Conservation (phyloP, 73 alveolate genomes). For the Uronychia setigera region DNA sequence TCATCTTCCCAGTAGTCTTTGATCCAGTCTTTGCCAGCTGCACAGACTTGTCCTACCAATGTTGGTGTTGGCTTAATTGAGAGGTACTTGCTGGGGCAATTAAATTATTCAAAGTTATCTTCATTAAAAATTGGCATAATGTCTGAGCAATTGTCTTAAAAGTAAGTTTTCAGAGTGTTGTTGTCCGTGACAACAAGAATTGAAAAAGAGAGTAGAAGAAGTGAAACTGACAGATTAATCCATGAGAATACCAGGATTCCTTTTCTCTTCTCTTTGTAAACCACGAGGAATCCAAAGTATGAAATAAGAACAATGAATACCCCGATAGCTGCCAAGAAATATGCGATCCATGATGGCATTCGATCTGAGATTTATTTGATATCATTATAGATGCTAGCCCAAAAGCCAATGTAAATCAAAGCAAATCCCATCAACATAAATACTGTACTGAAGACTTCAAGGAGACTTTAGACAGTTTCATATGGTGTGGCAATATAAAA, state of each 20-base stretch:
- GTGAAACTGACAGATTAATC: neutral
- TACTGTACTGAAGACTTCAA: neutral
- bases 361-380: neutral
- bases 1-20: neutral
- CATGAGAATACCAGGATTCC: neutral
- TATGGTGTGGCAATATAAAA: neutral
- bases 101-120: neutral
- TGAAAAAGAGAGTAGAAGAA: neutral
- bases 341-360: neutral
- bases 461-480: neutral
- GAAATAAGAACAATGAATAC: neutral
- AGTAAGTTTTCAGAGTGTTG: neutral
- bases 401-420: neutral
- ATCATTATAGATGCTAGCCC: neutral
- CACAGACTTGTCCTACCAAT: neutral
- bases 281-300: conserved; percentile 1
- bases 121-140: neutral
- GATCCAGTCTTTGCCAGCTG: neutral
- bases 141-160: neutral
- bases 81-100: neutral
- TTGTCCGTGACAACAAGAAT: neutral
- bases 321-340: neutral
- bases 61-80: neutral
- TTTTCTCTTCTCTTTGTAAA: neutral
- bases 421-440: neutral